Base-by-base conservation (phyloP, 768 basidiomycete genomes). In the Sarcomyxa edulis region DNA sequence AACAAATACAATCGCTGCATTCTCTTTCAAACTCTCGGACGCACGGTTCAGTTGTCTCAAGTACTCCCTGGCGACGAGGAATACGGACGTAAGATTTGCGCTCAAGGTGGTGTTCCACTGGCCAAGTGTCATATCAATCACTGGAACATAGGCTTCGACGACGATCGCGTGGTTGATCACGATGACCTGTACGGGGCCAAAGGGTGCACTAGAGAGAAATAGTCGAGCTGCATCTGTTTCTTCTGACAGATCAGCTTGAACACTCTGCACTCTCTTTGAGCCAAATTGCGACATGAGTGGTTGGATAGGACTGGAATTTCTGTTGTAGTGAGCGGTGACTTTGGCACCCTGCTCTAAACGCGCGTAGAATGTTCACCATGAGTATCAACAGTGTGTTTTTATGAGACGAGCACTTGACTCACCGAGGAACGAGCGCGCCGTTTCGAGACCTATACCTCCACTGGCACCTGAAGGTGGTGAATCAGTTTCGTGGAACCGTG, bases 321-420 rank as follows among this genome's bases (percentile, higher is more conserved):
- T 68, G 53, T 82, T 78, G 54, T 80, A 88, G 51, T 86, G 81
- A 0, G 82, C 83, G 0, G 81, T 78, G 7, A 88, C 82, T 36
- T 68, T 71, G 1, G 84, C 81, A 6, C 80, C 83, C 46, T 81
- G 79, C 28, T 78, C 84, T 87, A n/a, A n/a, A n/a, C n/a, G n/a
- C n/a, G n/a, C n/a, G n/a, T n/a, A n/a, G n/a, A n/a, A n/a, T n/a
- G n/a, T n/a, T n/a, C n/a, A n/a, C n/a, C n/a, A n/a, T n/a, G n/a
- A n/a, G n/a, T n/a, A n/a, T n/a, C n/a, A n/a, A n/a, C n/a, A n/a
- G n/a, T n/a, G n/a, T n/a, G n/a, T n/a, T n/a, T n/a, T n/a, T n/a
- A n/a, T n/a, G n/a, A n/a, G n/a, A n/a, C n/a, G n/a, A n/a, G n/a
- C n/a, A n/a, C n/a, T n/a, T n/a, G n/a, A n/a, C n/a, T n/a, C n/a